Evolutionary conservation across 1,284 basidiomycete genomes (phyloP), one percentile per base, ranked within the genome.

Genomic region (Pascua guehoae): DNA sequence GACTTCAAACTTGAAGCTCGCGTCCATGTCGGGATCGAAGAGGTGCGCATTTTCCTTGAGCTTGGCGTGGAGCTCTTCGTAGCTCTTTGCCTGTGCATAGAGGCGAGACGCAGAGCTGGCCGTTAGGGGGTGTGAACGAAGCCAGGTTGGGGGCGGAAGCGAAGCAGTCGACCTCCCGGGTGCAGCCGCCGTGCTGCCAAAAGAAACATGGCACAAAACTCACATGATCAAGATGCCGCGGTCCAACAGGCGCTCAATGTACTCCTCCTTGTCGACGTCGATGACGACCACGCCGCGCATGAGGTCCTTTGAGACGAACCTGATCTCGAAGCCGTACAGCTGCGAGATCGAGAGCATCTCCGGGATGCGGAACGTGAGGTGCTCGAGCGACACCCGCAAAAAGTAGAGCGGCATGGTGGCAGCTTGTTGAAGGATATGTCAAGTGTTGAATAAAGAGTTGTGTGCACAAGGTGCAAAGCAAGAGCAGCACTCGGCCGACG

Each of bases 211-310:
- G 52, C 10, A n/a, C 24, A 36, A 17, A 48, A 75, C 82, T 64
- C 57, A 93, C 88, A 88, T 91, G 68, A 98, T 82, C 47, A 93
- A 77, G 42, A 95, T 87, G 65, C 90, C 91, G 64, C 95, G 80
- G 60, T 82, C 80, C 0, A 89, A 86, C 17, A 98, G 79, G n/a
- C 83, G 73, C 53, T 80, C 76, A 0, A 88, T 90, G 62, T 94
- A 85, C 44, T 86, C 84, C 65, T 91, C 89, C 32, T 80, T 75
- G 36, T 85, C 83, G 2, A 95, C 77, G 36, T 82, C 80, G 37
- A 94, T 73, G 42, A 89, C 76, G 81, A 92, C 85, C 72, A 88
- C 88, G 0, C 90, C 63, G 50, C 70, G 55, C 44, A 58, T 51
- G 18, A 57, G 51, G 49, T 75, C 70, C 53, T 68, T 55, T 9